Evolutionary conservation across 441 rosid species (phyloP).

Genomic region (Populus hybrid): DNA sequence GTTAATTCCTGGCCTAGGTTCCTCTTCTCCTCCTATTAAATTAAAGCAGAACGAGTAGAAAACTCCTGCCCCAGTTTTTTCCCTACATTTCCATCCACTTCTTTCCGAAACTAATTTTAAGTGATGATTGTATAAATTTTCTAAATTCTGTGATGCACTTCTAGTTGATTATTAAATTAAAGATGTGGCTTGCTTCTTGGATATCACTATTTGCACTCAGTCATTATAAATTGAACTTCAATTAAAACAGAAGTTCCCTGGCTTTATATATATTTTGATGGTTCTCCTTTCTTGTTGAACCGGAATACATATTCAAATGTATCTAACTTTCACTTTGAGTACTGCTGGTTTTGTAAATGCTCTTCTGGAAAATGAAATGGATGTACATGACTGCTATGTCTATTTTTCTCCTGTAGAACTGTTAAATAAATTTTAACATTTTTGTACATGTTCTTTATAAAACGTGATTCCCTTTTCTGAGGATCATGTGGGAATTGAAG

Average conservation of each 20-base stretch:
- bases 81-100: not conserved
- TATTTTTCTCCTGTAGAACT: not conserved
- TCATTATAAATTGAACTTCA: not conserved
- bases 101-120: no score
- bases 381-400: not conserved
- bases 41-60: not conserved
- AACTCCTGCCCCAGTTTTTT: not conserved
- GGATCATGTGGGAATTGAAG: not conserved
- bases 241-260: not conserved
- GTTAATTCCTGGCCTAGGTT: not conserved
- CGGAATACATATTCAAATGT: not conserved
- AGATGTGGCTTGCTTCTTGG: not conserved
- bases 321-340: not conserved
- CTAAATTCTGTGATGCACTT: not conserved
- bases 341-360: slow-evolving; percentile 1
- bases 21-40: not conserved
- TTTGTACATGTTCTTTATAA: not conserved
- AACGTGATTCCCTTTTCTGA: not conserved
- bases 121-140: not conserved
- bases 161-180: not conserved
- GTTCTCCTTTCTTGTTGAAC: not conserved
- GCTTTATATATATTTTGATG: not conserved
- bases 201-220: no score
- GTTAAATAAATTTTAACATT: not conserved
- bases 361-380: slow-evolving; percentile 1